Evolutionary conservation across 352 stramenopile genomes (phyloP), one percentile per base, ranked within the genome.

Genomic region (Pythium volutum): DNA sequence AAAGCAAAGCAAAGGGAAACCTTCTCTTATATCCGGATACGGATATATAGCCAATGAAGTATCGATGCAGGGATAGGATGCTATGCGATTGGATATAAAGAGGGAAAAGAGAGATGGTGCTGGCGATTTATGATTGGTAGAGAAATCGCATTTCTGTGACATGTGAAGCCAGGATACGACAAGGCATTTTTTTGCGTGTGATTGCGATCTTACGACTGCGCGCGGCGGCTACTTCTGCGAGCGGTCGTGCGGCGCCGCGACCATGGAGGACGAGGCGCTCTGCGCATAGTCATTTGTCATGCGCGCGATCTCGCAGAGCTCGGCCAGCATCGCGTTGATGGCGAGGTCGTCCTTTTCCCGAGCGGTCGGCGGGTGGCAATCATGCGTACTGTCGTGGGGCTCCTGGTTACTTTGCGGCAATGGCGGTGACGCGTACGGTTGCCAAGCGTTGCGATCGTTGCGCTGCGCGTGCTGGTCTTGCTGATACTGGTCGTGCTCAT

Each of bases 271-370:
- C 31, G 31, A 36, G 31, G 55, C 53, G 50, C 39, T 64, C 20
- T 56, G 31, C 8, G 62, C 27, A n/a, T 50, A 55, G 41, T 69
- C 56, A 34, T 22, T 42, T 14, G 63, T 70, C 57, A 59, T 62
- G 33, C 57, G 63, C 29, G 63, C 63, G 46, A 70, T 62, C 56
- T 70, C 57, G 45, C 57, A 65, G n/a, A 70, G 51, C 55, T 70
- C 63, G 4, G 56, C 49, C 27, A 70, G 56, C 50, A 70, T 23
- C 48, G 49, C n/a, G 46, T 64, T 62, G 25, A 62, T 56, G 4
- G 38, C 49, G 29, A 61, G 20, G 10, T 59, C 45, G 23, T 64
- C 50, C n/a, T 62, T 22, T 16, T 62, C 61, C 25, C 38, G 52
- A 1, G 45, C 46, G 4, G 43, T 31, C 23, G 23, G 12, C 23